phyloP scores from a whole-genome alignment of 1,284 basidiomycete genomes.

The Sporisorium iseilematis-ciliati region DNA sequence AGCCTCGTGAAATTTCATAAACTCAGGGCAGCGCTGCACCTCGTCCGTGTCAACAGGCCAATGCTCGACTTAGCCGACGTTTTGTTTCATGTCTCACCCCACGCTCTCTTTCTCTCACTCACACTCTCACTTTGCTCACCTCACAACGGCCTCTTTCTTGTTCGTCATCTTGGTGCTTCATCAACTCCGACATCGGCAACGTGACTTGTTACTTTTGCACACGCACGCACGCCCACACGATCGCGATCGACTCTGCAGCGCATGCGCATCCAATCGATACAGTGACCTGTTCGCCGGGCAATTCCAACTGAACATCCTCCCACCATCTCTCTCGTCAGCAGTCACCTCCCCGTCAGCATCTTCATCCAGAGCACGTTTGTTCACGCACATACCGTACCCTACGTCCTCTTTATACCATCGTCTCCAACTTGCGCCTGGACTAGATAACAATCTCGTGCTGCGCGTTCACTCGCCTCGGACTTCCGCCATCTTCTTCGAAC shows the following conservation, averaged over 20 bases:
- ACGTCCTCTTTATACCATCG: slow-evolving; percentile 2
- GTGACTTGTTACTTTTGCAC: background rate
- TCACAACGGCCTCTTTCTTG: slow-evolving; percentile 6
- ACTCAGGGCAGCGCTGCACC: background rate
- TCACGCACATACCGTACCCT: background rate
- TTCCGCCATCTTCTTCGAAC: background rate
- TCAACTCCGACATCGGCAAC: slow-evolving; percentile 1
- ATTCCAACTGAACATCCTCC: background rate
- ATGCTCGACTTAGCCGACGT: background rate
- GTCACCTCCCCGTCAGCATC: background rate
- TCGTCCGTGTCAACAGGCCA: too few species aligned
- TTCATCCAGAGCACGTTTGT: background rate
- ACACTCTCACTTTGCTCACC: background rate
- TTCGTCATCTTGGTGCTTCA: background rate
- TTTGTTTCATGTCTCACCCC: background rate
- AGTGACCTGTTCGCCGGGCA: background rate
- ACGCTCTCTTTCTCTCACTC: background rate
- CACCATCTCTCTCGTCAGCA: background rate
- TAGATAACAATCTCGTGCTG: background rate
- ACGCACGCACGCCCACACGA: background rate
- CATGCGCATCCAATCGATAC: background rate
- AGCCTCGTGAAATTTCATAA: background rate
- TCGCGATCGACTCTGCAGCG: background rate
- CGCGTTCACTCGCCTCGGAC: background rate
- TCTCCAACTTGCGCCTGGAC: background rate